These are phyloP conservation scores for Paulownia fortunei DNA, from an alignment of 257 asterid species.

Conservation along the genomic window DNA sequence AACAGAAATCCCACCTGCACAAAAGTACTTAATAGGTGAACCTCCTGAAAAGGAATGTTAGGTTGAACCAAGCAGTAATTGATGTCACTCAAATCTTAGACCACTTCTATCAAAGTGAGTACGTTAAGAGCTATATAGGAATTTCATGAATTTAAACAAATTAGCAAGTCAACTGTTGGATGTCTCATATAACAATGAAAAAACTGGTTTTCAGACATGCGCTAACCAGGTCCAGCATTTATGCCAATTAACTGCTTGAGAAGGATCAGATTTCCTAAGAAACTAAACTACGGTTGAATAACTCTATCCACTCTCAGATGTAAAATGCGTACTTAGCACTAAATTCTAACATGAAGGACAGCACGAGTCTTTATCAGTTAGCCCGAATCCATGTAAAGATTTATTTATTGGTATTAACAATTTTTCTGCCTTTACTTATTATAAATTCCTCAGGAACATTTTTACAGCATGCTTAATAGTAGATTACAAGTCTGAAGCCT, in stretches of 20 bases:
- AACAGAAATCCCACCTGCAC: slow-evolving; percentile 90
- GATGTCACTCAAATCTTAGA: background rate
- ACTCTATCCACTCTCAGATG: no score
- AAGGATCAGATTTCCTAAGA: background rate
- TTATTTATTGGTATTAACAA: no score
- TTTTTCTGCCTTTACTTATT: background rate
- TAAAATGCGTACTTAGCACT: background rate
- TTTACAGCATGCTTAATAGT: background rate
- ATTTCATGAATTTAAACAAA: background rate
- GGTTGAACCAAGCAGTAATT: background rate
- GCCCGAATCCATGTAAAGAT: background rate
- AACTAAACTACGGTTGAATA: background rate
- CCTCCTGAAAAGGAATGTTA: background rate
- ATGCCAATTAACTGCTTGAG: background rate
- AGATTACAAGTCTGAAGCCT: background rate
- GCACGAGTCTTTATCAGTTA: background rate
- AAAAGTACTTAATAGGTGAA: slow-evolving; percentile 13
- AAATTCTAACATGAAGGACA: background rate
- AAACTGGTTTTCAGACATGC: background rate
- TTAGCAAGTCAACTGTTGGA: background rate
- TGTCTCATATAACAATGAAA: background rate
- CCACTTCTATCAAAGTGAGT: background rate
- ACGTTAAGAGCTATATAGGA: background rate
- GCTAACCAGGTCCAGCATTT: background rate
- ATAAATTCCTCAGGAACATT: background rate